Conservation (phyloP, 2,329 filamentous ascomycete genomes). For the Atkinsonella texensis region DNA sequence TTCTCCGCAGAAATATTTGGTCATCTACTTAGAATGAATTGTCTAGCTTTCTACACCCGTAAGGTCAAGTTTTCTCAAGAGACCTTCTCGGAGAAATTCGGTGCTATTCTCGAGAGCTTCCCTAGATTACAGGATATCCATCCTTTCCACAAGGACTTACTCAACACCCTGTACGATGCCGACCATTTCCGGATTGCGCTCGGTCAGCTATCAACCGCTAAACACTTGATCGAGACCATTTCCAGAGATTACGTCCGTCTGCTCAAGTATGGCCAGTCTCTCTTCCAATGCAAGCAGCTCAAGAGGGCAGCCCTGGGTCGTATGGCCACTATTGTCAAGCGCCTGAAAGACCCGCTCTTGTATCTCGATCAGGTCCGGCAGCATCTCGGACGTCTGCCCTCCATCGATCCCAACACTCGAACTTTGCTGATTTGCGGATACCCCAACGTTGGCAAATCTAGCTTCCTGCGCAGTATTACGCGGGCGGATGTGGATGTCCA, state of each 20-base stretch:
- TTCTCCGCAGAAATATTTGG: background rate
- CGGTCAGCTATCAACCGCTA: conserved; percentile 89
- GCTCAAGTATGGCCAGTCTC: conserved; percentile 80
- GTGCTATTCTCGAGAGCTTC: conserved; percentile 82
- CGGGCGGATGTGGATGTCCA: conserved; percentile 94
- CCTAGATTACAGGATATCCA: conserved; percentile 89
- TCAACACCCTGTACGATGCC: conserved; percentile 97
- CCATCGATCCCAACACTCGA: conserved; percentile 96
- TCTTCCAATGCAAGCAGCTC: conserved; percentile 98
- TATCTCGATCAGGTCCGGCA: conserved; percentile 89
- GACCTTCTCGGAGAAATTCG: conserved; percentile 90
- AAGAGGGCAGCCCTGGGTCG: conserved; percentile 92
- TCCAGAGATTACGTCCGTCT: conserved; percentile 92
- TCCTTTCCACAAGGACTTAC: conserved; percentile 69
- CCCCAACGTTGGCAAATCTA: conserved; percentile 95
- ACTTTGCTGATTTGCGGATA: conserved; percentile 96
- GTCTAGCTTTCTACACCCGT: conserved; percentile 75
- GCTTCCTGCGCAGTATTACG: conserved; percentile 84
- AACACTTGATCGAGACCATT: conserved; percentile 93
- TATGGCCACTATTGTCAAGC: conserved; percentile 95
- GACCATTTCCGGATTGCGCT: conserved; percentile 97
- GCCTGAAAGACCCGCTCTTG: conserved; percentile 84
- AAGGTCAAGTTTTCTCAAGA: conserved; percentile 98
- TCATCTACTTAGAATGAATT: background rate
- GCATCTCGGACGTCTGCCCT: conserved; percentile 90